Conservation (phyloP, 805 yeast genomes). For the Blastobotrys parvus region DNA sequence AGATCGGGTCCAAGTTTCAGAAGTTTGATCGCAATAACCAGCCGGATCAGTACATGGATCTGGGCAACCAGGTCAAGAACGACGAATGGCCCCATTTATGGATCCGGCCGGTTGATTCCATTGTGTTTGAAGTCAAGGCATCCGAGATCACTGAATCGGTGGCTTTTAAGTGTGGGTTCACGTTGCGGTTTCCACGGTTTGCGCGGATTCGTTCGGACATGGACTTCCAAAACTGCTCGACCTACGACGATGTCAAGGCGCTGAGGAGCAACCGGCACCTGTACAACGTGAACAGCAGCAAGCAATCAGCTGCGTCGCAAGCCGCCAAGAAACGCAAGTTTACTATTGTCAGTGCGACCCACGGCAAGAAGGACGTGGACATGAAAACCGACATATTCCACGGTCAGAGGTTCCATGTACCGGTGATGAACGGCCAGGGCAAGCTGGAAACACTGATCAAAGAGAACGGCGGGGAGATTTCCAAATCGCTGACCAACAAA, state of each 20-base stretch:
- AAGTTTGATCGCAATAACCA: constrained; percentile 33
- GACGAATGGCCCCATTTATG: constrained; percentile 54
- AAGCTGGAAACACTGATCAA: too few species aligned
- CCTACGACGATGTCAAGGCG: background rate
- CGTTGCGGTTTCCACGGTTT: constrained; percentile 72
- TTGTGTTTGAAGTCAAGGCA: constrained; percentile 79
- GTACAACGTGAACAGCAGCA: too few species aligned
- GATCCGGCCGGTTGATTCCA: constrained; percentile 70
- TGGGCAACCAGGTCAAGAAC: constrained; percentile 11
- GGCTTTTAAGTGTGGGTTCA: constrained; percentile 55
- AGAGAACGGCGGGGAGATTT: too few species aligned
- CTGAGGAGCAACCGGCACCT: too few species aligned
- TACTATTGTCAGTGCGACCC: too few species aligned
- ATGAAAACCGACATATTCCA: too few species aligned
- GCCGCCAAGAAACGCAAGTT: too few species aligned
- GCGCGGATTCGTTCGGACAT: constrained; percentile 44
- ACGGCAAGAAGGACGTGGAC: too few species aligned
- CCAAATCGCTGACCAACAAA: too few species aligned
- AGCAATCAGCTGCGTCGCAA: too few species aligned
- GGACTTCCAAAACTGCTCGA: background rate
- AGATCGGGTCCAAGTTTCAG: constrained; percentile 57
- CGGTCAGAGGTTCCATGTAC: too few species aligned
- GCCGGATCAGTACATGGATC: constrained; percentile 26
- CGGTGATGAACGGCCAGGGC: too few species aligned
- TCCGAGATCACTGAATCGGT: constrained; percentile 52